phyloP scores from a whole-genome alignment of 768 basidiomycete species.

The Mycena filopes region DNA sequence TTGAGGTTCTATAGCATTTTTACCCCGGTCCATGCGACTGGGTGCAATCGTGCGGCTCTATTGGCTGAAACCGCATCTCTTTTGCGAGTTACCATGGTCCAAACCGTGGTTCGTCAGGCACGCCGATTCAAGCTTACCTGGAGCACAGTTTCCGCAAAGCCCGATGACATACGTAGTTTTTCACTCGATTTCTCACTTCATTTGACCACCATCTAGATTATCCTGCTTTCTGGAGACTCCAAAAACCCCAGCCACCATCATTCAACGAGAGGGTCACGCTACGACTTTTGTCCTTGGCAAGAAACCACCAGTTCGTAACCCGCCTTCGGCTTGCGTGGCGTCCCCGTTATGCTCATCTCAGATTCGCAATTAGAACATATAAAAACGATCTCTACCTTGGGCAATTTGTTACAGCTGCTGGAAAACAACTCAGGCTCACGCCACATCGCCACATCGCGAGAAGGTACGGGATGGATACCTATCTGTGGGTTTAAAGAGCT shows the following conservation, averaged over 20 bases:
- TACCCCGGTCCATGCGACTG: too few relatives aligned
- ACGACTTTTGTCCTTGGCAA: constrained; percentile 95
- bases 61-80: too few relatives aligned
- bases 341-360: neutral
- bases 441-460: too few relatives aligned
- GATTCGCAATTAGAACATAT: constrained; percentile 79
- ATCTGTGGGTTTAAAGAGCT: too few relatives aligned
- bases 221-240: too few relatives aligned
- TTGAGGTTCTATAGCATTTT: too few relatives aligned
- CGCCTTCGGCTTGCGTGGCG: too few relatives aligned
- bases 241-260: constrained; percentile 86
- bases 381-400: constrained; percentile 95
- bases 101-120: too few relatives aligned
- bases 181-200: too few relatives aligned
- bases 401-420: constrained; percentile 84
- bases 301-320: constrained; percentile 83
- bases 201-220: too few relatives aligned
- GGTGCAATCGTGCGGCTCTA: too few relatives aligned
- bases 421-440: constrained; percentile 83
- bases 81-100: too few relatives aligned
- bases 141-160: constrained; percentile 85
- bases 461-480: constrained; percentile 54
- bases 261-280: constrained; percentile 91
- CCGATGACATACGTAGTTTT: constrained; percentile 89
- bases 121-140: constrained; percentile 79